These are phyloP conservation scores for Candida sojae DNA, from an alignment of 1,139 yeast genomes.

Conservation along the genomic window DNA sequence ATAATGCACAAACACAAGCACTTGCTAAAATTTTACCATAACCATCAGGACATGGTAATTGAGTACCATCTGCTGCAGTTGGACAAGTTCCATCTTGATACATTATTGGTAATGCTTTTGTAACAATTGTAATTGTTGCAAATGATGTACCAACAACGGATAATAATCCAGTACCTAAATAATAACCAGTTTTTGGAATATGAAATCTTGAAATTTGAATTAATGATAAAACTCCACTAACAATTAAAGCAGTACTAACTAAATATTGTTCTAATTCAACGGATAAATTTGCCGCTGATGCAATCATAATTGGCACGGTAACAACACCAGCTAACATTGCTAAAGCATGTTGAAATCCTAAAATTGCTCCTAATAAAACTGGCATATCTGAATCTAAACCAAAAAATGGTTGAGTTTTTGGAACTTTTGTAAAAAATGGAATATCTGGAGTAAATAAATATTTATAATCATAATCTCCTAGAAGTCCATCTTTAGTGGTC, in stretches of 20 bases:
- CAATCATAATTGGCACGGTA: slow-evolving; percentile 78
- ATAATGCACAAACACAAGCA: slow-evolving; percentile 70
- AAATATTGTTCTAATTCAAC: slow-evolving; percentile 59
- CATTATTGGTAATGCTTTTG: slow-evolving; percentile 78
- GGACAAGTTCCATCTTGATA: slow-evolving; percentile 73
- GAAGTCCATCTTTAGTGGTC: slow-evolving; percentile 72
- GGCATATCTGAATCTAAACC: slow-evolving; percentile 82
- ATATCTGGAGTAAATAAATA: slow-evolving; percentile 78
- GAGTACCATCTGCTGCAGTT: slow-evolving; percentile 55
- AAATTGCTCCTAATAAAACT: slow-evolving; percentile 64
- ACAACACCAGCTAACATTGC: slow-evolving; percentile 92
- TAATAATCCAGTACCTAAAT: slow-evolving; percentile 81
- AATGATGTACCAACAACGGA: slow-evolving; percentile 91
- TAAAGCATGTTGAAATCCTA: slow-evolving; percentile 85
- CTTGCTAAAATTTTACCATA: slow-evolving; percentile 86
- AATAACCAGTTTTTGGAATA: slow-evolving; percentile 69
- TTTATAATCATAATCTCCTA: slow-evolving; percentile 83
- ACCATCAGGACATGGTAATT: slow-evolving; percentile 84
- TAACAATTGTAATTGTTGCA: slow-evolving; percentile 80
- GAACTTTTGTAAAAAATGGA: slow-evolving; percentile 59
- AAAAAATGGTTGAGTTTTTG: slow-evolving; percentile 62
- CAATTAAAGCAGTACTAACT: slow-evolving; percentile 75
- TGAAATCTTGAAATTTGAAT: slow-evolving; percentile 83
- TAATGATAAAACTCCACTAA: slow-evolving; percentile 70
- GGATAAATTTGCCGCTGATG: slow-evolving; percentile 59